Percentiles rank a stretch among this genome's conserved stretches.
phyloP scores from a whole-genome alignment of 305 asterid species.

The Rubia tinctorum region DNA sequence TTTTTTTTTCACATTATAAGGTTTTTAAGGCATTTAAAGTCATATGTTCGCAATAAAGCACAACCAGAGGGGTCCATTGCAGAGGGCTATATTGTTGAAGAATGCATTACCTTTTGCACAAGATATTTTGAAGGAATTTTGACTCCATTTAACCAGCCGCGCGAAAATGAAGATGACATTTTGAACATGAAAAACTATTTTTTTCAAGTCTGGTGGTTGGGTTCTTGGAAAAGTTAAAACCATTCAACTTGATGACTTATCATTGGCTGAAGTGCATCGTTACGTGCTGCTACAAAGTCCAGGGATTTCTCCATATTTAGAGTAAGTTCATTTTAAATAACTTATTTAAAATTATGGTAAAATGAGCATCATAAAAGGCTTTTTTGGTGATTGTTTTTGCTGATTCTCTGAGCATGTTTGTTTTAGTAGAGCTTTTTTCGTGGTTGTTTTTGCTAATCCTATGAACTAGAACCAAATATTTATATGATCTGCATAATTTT shows the following conservation, averaged over 20 bases:
- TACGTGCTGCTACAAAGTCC: not conserved
- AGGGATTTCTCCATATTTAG: not conserved
- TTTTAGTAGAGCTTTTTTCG: no score
- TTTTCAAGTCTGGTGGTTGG: not conserved
- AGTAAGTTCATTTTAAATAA: not conserved
- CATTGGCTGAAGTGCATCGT: not conserved
- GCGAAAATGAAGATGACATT: not conserved
- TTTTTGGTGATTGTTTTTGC: no score
- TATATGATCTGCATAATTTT: no score
- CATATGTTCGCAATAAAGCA: not conserved
- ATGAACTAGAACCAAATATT: no score
- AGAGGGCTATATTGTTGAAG: not conserved
- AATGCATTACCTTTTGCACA: not conserved
- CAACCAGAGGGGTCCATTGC: not conserved
- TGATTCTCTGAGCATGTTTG: no score
- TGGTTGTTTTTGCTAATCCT: no score
- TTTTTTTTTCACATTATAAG: not conserved
- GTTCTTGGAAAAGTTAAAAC: not conserved
- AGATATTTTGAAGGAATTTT: not conserved
- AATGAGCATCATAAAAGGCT: no score
- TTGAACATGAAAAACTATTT: not conserved
- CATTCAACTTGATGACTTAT: not conserved
- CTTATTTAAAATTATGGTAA: no score
- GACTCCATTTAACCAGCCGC: not conserved
- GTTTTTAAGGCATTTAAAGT: not conserved